A percentile compares a stretch with the other conserved stretches of the same genome.
Conservation (phyloP, 108 stramenopile species). For the Schizochytrium sp. region DNA sequence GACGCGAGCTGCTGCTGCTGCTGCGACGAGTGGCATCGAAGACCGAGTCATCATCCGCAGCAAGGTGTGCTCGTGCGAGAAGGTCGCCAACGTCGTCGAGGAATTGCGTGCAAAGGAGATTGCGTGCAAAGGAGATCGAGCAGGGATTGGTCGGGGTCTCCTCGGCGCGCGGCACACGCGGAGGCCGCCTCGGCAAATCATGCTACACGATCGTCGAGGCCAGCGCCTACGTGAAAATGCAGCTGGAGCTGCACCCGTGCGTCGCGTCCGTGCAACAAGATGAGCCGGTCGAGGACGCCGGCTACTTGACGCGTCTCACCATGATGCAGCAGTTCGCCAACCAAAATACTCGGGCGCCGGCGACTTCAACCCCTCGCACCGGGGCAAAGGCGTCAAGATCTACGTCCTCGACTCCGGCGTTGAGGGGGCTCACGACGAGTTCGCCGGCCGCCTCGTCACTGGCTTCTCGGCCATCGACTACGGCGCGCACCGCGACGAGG, state of each 20-base stretch:
- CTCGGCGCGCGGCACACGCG: not conserved
- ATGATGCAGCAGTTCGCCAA: not conserved
- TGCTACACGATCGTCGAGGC: not conserved
- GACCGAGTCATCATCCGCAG: too few relatives aligned
- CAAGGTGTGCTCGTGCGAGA: too few relatives aligned
- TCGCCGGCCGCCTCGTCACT: not conserved
- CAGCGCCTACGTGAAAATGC: not conserved
- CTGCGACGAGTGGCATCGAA: too few relatives aligned
- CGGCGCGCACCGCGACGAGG: not conserved
- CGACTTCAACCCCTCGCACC: not conserved
- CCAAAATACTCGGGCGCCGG: not conserved
- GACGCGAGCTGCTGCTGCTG: too few relatives aligned
- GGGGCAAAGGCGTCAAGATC: not conserved
- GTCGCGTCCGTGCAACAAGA: not conserved
- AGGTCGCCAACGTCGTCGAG: not conserved
- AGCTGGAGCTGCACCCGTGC: not conserved
- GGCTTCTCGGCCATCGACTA: not conserved
- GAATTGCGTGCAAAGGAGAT: not conserved
- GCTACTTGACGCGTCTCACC: not conserved
- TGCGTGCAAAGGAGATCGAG: not conserved
- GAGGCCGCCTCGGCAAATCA: not conserved
- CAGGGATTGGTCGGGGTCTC: not conserved
- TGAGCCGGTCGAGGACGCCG: not conserved
- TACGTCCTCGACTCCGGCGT: slow-evolving; percentile 11
- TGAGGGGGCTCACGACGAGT: not conserved